These are phyloP conservation scores for Aspergillus versicolor DNA, from an alignment of 2,329 filamentous ascomycete genomes.

Conservation along the genomic window DNA sequence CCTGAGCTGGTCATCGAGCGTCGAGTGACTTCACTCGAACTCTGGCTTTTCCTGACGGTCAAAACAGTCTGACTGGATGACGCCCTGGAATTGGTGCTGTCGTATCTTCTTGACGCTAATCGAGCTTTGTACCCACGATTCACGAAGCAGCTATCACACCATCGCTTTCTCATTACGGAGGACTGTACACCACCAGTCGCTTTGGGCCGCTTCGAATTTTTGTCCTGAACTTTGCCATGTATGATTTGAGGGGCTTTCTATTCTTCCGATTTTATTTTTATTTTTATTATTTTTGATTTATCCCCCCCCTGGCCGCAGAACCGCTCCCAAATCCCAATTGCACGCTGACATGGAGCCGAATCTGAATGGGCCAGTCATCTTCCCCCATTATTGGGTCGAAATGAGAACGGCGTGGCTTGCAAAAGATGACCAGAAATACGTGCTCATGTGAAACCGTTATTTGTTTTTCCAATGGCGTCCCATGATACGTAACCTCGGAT, in stretches of 20 bases:
- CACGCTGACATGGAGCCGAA: no score
- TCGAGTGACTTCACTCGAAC: not conserved
- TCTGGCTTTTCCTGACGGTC: not conserved
- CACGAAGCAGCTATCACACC: constrained; percentile 7
- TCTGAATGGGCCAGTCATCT: not conserved
- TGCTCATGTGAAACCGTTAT: constrained; percentile 9
- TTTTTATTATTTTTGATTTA: not conserved
- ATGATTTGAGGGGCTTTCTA: not conserved
- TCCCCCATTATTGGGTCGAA: not conserved
- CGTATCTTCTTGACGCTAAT: constrained; percentile 4
- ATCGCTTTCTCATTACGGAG: not conserved
- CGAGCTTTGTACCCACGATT: not conserved
- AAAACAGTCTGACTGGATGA: not conserved
- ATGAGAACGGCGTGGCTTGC: not conserved
- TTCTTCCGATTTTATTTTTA: not conserved
- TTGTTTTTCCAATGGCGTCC: not conserved
- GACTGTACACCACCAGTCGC: not conserved
- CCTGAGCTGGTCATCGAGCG: not conserved
- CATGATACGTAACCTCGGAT: constrained; percentile 6
- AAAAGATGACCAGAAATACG: not conserved
- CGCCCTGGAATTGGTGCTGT: constrained; percentile 4
- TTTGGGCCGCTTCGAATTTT: not conserved
- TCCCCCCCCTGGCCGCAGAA: not conserved
- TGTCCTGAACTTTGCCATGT: not conserved
- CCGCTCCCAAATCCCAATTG: not conserved